Base-by-base conservation (phyloP, 2,329 filamentous ascomycete species). In the Penicillium rolfsii region DNA sequence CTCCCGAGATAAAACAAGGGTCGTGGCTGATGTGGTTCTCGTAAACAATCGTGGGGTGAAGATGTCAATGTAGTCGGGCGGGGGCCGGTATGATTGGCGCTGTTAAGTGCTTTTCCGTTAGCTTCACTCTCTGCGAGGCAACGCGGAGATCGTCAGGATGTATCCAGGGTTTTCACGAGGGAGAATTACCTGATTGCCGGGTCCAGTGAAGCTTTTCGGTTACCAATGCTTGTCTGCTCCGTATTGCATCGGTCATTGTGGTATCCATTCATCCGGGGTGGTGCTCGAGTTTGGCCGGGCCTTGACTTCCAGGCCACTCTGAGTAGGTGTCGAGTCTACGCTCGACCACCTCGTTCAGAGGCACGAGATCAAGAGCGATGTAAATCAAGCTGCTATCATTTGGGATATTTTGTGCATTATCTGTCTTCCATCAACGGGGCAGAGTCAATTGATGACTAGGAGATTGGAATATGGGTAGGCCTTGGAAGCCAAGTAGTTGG, bases 51-150 rank as follows among this genome's bases (percentile, higher is more conserved):
- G 52, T 54, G 52, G 38, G 52, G 52, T 43, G 35, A 43, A 22
- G 40, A 45, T 14, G 26, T 14, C 4, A 43, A 43, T 43, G 26
- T 19, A 35, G 48, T 50, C n/a, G 14, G 30, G n/a, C 28, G n/a
- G 5, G 28, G 28, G 48, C 48, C 5, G 9, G 4, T 43, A 8
- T 40, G 24, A 54, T 54, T 54, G 52, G 52, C n/a, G 36, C 52
- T 54, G 52, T n/a, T 54, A 54, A 54, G 24, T 5, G 6, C 52
- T 54, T 54, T 45, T 30, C 52, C 52, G 36, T 40, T 54, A 43
- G 52, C 52, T 30, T 54, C 16, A 16, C 26, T n/a, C 35, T 28
- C 3, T 28, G 26, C 12, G 7, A 38, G 7, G 24, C 12, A 14
- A 6, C 22, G 33, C 8, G 35, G 50, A 30, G 50, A 40, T 41